Base-by-base conservation (phyloP, 768 basidiomycete species). In the Boletus patriciae region DNA sequence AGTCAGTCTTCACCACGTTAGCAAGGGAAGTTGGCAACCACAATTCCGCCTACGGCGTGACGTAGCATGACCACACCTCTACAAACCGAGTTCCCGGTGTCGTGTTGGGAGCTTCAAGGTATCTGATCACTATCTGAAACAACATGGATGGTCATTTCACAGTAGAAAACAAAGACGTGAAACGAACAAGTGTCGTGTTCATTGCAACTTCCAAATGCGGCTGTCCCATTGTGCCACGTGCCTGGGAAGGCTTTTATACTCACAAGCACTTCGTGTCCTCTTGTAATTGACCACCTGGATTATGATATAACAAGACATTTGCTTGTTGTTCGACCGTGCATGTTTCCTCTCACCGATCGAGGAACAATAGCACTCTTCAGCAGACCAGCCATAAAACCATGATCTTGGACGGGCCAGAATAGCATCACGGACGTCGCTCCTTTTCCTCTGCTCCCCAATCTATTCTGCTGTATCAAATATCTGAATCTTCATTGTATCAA, bases 21-120 rank as follows among this genome's bases (percentile, higher is more conserved):
- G 87, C 19, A 81, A 86, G 74, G 88, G 88, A 31, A 84, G 83
- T 62, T 90, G 88, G 88, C 88, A 89, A 62, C 86, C 86, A 21
- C 86, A 88, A 49, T 71, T 88, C 43, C 79, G 84, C 67, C 76
- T 89, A 34, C 47, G 52, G 25, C 42, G 37, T 40, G 27, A 54
- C 15, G 11, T 61, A 37, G 33, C 11, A 47, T 41, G 50, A 63
- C 19, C 25, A 40, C 34, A 51, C 34, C 13, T 18, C 37, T 38
- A 38, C 18, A 38, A 38, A 9, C 37, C 37, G 18, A n/a, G 18
- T 18, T 4, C 18, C 18, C 8, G 2, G 37, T 38, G 18, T 38
- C n/a, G 37, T 38, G 18, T 38, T n/a, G 18, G 18, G 18, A n/a
- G 18, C 18, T 38, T 6, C 6, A 36, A 36, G 15, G 34, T 36